Evolutionary conservation across 257 asterid genomes (phyloP).

Genomic region (Solanum ahanhuiri): DNA sequence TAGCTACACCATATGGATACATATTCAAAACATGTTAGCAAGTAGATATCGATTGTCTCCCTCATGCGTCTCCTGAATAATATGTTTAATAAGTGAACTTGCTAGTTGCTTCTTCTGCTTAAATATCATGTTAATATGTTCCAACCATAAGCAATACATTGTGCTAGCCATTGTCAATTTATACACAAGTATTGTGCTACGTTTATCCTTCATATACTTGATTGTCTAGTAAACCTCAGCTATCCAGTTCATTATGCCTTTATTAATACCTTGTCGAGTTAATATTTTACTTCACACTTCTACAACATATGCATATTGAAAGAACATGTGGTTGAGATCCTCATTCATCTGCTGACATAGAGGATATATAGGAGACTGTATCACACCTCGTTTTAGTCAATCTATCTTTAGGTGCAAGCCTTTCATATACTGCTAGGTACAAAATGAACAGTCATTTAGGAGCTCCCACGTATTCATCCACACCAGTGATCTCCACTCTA

Average conservation of each 20-base stretch:
- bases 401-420: not conserved
- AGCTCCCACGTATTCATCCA: not conserved
- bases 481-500: not conserved
- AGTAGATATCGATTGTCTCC: not conserved
- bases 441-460: not conserved
- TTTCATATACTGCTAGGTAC: not conserved
- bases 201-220: not conserved
- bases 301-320: no score
- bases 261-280: no score
- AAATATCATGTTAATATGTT: not conserved
- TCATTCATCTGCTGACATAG: not conserved
- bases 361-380: not conserved
- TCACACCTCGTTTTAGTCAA: not conserved
- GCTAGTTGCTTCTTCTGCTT: not conserved
- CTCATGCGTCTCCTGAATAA: not conserved
- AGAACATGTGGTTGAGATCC: not conserved
- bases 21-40: not conserved
- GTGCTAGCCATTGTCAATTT: not conserved
- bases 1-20: not conserved
- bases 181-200: not conserved
- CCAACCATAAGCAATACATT: not conserved
- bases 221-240: not conserved
- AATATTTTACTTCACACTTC: no score
- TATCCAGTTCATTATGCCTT: not conserved
- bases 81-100: not conserved